A percentile compares a stretch with the other conserved stretches of the same genome.
Evolutionary conservation across 306 rosid genomes (phyloP).

Genomic region (Vigna nakashimae): DNA sequence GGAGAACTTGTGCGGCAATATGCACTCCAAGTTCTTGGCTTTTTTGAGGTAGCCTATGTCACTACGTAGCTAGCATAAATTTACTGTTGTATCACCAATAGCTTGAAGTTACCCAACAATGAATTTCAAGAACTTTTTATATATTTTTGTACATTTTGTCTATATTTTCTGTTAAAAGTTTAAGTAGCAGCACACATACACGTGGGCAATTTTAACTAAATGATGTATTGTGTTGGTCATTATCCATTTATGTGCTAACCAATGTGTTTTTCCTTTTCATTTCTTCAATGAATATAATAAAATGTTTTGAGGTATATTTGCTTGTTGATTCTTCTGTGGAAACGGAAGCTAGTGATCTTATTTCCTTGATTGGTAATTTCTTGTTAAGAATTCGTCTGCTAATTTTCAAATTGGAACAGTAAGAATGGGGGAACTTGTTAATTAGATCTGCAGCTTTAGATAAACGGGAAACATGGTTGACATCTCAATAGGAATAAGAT

Average conservation of each 20-base stretch:
- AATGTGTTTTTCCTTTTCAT: neutral
- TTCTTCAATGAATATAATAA: conserved; percentile 11
- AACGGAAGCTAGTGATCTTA: conserved; percentile 18
- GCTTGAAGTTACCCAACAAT: conserved; percentile 26
- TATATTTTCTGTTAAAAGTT: conserved; percentile 10
- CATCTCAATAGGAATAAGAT: conserved; percentile 5
- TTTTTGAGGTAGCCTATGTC: conserved; percentile 72
- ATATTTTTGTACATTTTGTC: conserved; percentile 6
- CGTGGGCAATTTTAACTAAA: conserved; percentile 3
- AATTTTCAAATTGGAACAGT: conserved; percentile 10
- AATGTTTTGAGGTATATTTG: neutral
- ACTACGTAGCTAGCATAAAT: conserved; percentile 4
- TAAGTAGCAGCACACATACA: neutral
- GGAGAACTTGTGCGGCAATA: conserved; percentile 94
- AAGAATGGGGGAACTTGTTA: neutral
- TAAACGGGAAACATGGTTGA: neutral
- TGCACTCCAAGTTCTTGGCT: conserved; percentile 88
- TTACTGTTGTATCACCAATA: neutral
- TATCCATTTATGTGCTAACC: conserved; percentile 12
- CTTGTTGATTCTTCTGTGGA: neutral
- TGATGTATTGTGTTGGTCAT: conserved; percentile 6
- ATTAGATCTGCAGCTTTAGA: conserved; percentile 13
- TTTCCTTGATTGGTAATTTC: conserved; percentile 22
- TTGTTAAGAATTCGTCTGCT: neutral
- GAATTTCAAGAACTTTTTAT: conserved; percentile 23